phyloP scores from a whole-genome alignment of 805 yeast species.

The Lipomyces sp. region DNA sequence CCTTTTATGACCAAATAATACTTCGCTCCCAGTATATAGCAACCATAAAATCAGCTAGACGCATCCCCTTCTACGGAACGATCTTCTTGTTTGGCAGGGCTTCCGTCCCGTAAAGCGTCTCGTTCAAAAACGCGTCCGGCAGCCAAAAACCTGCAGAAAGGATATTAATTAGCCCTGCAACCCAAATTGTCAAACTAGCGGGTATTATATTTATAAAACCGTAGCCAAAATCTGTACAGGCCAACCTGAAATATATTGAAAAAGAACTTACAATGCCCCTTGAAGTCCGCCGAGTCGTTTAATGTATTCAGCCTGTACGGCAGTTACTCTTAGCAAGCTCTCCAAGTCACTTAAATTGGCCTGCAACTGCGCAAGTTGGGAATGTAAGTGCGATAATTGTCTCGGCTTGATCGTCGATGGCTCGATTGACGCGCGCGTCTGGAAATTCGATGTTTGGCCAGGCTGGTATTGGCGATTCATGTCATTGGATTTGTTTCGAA shows the following conservation, averaged over 20 bases:
- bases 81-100: background rate
- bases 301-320: slow-evolving; percentile 58
- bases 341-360: slow-evolving; percentile 61
- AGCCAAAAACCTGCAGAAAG: slow-evolving; percentile 42
- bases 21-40: background rate
- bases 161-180: background rate
- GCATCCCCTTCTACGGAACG: background rate
- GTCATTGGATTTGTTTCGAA: background rate
- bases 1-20: background rate
- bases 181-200: background rate
- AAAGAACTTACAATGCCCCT: slow-evolving; percentile 52
- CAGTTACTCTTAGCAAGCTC: slow-evolving; percentile 55
- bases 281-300: slow-evolving; percentile 61
- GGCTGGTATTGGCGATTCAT: slow-evolving; percentile 9
- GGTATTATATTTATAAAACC: background rate
- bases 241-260: slow-evolving; percentile 12
- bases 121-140: slow-evolving; percentile 45
- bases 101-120: slow-evolving; percentile 38
- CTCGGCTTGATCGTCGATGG: slow-evolving; percentile 44
- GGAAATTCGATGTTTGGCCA: slow-evolving; percentile 6
- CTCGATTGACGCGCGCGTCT: slow-evolving; percentile 25
- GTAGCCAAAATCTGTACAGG: background rate
- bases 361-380: slow-evolving; percentile 61
- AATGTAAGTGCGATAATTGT: slow-evolving; percentile 57
- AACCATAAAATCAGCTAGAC: background rate